phyloP scores from a whole-genome alignment of 352 stramenopile genomes.

The Hyaloperonospora brassicae region DNA sequence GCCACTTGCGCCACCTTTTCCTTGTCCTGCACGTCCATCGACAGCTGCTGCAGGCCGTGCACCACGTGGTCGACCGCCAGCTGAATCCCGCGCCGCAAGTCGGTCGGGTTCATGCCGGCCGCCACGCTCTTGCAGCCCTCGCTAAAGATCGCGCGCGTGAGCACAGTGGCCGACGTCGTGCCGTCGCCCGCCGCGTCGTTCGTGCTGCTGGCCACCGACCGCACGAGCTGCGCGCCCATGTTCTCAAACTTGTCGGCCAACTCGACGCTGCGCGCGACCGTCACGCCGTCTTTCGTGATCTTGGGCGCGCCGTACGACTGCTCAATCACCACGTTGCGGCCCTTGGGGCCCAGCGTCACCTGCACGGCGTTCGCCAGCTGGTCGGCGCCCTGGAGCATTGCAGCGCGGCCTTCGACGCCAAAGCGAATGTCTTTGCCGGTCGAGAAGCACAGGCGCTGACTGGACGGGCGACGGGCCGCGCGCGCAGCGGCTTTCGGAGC shows the following conservation, averaged over 20 bases:
- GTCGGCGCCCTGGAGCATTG: slow-evolving; percentile 98
- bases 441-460: slow-evolving; percentile 53
- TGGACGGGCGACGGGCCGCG: slow-evolving; percentile 34
- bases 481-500: slow-evolving; percentile 52
- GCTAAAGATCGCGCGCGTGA: slow-evolving; percentile 97
- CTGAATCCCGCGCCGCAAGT: slow-evolving; percentile 96
- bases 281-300: slow-evolving; percentile 79
- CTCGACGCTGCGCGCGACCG: slow-evolving; percentile 64
- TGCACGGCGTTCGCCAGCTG: slow-evolving; percentile 98
- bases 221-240: slow-evolving; percentile 62
- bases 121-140: slow-evolving; percentile 99
- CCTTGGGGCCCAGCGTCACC: slow-evolving; percentile 99
- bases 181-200: slow-evolving; percentile 99
- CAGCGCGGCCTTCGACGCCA: slow-evolving; percentile 93
- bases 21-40: slow-evolving; percentile 96
- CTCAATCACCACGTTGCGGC: slow-evolving; percentile 99
- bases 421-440: slow-evolving; percentile 98
- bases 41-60: slow-evolving; percentile 92
- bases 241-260: slow-evolving; percentile 81
- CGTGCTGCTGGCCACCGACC: slow-evolving; percentile 93
- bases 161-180: slow-evolving; percentile 98
- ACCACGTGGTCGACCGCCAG: slow-evolving; percentile 96
- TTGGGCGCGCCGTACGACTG: slow-evolving; percentile 86
- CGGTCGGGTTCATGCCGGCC: slow-evolving; percentile 99
- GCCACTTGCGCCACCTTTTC: slow-evolving; percentile 99